A percentile compares a stretch with the other conserved stretches of the same genome.
Evolutionary conservation across 73 alveolate genomes (phyloP).

Genomic region (Symbiodinium pilosum): DNA sequence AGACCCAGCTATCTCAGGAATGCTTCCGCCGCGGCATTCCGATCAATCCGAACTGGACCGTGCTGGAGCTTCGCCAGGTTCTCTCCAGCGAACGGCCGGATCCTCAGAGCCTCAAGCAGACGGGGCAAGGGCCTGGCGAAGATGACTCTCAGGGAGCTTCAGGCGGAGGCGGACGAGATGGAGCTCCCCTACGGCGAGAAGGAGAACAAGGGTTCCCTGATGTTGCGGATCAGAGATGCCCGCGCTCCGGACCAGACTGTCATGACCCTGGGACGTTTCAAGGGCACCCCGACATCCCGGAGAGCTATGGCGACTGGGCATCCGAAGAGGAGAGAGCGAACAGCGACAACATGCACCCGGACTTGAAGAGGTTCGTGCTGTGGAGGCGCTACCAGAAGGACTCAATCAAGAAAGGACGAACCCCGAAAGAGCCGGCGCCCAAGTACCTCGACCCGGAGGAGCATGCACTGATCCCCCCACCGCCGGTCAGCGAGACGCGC

Average conservation of each 20-base stretch:
- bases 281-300: neutral
- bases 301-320: neutral
- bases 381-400: neutral
- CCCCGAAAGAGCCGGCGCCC: neutral
- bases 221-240: neutral
- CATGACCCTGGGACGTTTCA: neutral
- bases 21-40: neutral
- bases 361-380: neutral
- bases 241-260: neutral
- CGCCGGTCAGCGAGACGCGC: slow-evolving; percentile 10
- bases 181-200: neutral
- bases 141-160: neutral
- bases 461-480: neutral
- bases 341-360: neutral
- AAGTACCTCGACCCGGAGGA: neutral
- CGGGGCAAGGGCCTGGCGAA: neutral
- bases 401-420: neutral
- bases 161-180: neutral
- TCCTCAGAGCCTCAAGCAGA: too few relatives aligned
- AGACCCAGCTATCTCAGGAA: neutral
- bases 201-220: neutral
- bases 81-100: neutral
- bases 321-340: neutral
- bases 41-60: neutral
- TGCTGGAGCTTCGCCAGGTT: neutral